phyloP scores from a whole-genome alignment of 805 yeast species.

The Nakazawaea peltata region DNA sequence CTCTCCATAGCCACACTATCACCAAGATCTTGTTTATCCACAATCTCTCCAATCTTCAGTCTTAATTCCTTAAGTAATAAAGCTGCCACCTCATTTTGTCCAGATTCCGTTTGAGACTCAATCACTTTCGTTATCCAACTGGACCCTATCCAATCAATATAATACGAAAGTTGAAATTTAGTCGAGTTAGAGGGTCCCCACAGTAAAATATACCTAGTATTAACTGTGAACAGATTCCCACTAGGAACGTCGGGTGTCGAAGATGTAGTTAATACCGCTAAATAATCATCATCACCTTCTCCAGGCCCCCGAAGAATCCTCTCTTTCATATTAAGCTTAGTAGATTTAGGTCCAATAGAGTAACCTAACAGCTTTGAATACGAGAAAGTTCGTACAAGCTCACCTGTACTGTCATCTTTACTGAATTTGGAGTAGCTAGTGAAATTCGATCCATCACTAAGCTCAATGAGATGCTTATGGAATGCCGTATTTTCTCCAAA shows the following conservation, averaged over 20 bases:
- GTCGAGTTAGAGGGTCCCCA: constrained; percentile 70
- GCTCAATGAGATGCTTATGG: constrained; percentile 28
- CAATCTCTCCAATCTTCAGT: background rate
- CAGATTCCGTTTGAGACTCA: constrained; percentile 76
- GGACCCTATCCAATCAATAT: constrained; percentile 82
- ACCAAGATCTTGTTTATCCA: background rate
- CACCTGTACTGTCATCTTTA: constrained; percentile 27
- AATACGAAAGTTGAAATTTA: constrained; percentile 53
- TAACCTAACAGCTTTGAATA: constrained; percentile 72
- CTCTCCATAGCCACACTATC: background rate
- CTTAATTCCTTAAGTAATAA: constrained; percentile 24
- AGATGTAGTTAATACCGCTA: constrained; percentile 56
- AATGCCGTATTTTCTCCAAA: constrained; percentile 53
- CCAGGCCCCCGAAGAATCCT: constrained; percentile 45
- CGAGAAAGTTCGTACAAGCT: constrained; percentile 41
- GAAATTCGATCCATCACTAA: constrained; percentile 40
- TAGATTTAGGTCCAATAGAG: constrained; percentile 89
- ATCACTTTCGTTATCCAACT: constrained; percentile 90
- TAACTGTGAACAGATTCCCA: constrained; percentile 72
- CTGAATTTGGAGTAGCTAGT: constrained; percentile 27
- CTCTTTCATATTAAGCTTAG: constrained; percentile 58
- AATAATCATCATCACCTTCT: constrained; percentile 43
- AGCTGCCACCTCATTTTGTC: constrained; percentile 59
- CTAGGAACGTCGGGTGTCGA: constrained; percentile 93
- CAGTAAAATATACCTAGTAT: constrained; percentile 60